Evolutionary conservation across 129 eudicot genomes (phyloP), one percentile per base, ranked within the genome.

Genomic region (Silybum marianum): DNA sequence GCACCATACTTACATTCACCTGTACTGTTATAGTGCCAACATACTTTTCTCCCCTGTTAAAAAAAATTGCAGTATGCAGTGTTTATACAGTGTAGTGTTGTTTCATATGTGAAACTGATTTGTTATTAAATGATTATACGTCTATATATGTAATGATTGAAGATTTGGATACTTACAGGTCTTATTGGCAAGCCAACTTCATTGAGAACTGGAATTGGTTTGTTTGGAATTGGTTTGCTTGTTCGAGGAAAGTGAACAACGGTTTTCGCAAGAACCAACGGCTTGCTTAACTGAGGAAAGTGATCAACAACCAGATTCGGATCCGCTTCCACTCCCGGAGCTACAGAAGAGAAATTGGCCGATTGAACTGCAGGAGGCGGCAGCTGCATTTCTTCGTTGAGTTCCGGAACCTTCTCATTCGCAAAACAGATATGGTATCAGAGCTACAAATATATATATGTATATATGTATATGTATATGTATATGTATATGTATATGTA

Each of bases 171-270:
- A 86, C 93, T 76, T 89, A 89, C 93, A 78, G 93, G 93, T 69
- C 93, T 86, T 32, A 85, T 34, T 30, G 93, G 93, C 66, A 91
- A 80, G 36, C 93, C 90, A 44, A 76, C 78, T 9, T 84, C 89
- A 80, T 72, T 87, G 9, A 88, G 89, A 16, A 60, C 73, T 48
- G 36, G 36, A 32, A 69, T 25, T 16, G 73, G 65, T 18, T 76
- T 73, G 28, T 76, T 46, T 76, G 24, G 36, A 32, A 69, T 25
- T 16, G 73, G 65, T 18, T 76, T 73, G 28, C 79, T 46, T 76
- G 24, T 80, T 34, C 71, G 5, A 21, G 25, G 39, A 38, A 26
- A 6, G 6, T 51, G 58, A 28, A 79, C 9, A 42, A 32, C 36
- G 25, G 28, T 26, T 82, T 40, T 26, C 9, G 65, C 23, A 58